A percentile compares a stretch with the other conserved stretches of the same genome.
phyloP scores from a whole-genome alignment of 345 rosid genomes.

The Turritis glabra region DNA sequence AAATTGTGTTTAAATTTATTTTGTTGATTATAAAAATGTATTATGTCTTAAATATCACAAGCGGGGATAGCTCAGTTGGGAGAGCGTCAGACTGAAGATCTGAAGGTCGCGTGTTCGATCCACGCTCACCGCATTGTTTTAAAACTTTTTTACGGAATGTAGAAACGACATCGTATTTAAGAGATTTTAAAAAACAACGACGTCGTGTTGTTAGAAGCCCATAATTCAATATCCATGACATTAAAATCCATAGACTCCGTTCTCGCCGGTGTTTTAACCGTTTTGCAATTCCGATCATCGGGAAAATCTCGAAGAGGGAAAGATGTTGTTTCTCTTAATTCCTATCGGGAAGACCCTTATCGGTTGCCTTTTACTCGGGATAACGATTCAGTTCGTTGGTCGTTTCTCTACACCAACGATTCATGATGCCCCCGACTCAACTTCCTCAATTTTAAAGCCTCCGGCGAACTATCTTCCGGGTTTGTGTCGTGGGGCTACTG shows the following conservation, averaged over 20 bases:
- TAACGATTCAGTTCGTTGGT: too few species aligned
- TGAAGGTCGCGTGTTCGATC: slow-evolving; percentile 98
- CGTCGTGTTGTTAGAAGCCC: too few species aligned
- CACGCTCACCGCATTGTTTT: slow-evolving; percentile 73
- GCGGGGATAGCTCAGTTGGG: slow-evolving; percentile 83
- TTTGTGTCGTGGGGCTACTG: background rate
- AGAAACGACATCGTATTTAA: background rate
- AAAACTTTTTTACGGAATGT: rapidly evolving
- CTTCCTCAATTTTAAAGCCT: background rate
- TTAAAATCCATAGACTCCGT: background rate
- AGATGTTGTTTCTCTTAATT: background rate
- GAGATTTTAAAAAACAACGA: too few species aligned
- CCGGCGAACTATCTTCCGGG: background rate
- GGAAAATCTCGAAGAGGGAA: background rate
- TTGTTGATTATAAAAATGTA: too few species aligned
- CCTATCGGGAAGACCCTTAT: background rate
- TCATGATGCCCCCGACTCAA: background rate
- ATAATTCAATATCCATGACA: too few species aligned
- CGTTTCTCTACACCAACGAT: too few species aligned
- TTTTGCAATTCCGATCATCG: background rate
- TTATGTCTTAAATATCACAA: background rate
- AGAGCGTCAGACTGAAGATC: slow-evolving; percentile 99
- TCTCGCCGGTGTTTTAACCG: background rate
- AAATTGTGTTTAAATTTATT: too few species aligned
- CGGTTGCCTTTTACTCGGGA: too few species aligned